Percentiles rank a stretch among this genome's conserved stretches.
Conservation (phyloP, 306 rosid genomes). For the Gastrolobium villosum region DNA sequence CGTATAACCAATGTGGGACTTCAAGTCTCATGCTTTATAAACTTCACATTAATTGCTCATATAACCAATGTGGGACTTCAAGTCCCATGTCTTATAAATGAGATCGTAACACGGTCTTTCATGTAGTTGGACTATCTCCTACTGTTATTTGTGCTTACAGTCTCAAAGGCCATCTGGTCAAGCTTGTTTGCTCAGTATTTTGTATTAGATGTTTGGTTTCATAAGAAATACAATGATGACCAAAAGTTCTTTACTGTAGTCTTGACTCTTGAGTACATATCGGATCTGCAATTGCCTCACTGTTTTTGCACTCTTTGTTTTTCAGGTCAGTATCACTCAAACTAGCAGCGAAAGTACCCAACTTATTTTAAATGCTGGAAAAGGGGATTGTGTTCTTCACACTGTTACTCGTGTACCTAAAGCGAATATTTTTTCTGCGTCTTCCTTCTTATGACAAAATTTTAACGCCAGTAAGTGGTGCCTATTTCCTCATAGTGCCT, state of each 20-base stretch:
- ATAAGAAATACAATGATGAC: neutral
- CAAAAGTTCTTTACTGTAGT: neutral
- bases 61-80: no score
- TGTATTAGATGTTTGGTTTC: neutral
- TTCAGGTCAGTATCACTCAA: slow-evolving; percentile 60
- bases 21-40: no score
- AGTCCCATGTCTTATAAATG: no score
- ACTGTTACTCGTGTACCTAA: slow-evolving; percentile 43
- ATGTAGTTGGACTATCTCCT: no score
- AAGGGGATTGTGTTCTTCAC: slow-evolving; percentile 62
- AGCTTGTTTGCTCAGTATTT: slow-evolving; percentile 57
- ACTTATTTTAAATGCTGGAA: slow-evolving; percentile 60
- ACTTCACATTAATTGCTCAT: no score
- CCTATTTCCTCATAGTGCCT: slow-evolving; percentile 74
- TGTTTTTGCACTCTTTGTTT: slow-evolving; percentile 36
- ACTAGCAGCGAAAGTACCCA: slow-evolving; percentile 40
- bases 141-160: slow-evolving; percentile 71
- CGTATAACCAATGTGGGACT: no score
- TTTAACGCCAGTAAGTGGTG: slow-evolving; percentile 83
- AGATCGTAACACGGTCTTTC: no score
- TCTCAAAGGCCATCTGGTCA: slow-evolving; percentile 63
- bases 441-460: slow-evolving; percentile 73
- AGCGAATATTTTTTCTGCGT: slow-evolving; percentile 50
- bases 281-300: neutral
- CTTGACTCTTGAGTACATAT: neutral